Evolutionary conservation across 495 filamentous ascomycete species (phyloP).

Genomic region (Pseudevernia furfuracea): DNA sequence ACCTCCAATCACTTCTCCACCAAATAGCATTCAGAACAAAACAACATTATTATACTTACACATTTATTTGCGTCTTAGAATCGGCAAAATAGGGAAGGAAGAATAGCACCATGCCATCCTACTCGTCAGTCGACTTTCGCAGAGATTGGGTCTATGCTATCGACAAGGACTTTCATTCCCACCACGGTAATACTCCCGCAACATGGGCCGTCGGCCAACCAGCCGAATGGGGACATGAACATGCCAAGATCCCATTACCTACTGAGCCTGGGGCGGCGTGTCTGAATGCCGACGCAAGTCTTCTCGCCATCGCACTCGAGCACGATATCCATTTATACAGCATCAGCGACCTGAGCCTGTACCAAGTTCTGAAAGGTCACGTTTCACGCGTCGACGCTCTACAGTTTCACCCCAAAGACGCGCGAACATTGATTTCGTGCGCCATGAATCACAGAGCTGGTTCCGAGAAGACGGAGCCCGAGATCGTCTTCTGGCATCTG

Average conservation of each 20-base stretch:
- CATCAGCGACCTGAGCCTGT: conserved; percentile 1
- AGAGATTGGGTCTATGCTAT: conserved; percentile 12
- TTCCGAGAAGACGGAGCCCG: neutral
- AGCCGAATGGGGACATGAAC: conserved; percentile 1
- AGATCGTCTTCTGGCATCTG: conserved; percentile 14
- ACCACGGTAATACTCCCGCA: neutral
- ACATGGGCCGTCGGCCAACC: conserved; percentile 8
- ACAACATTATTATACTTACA: too few relatives aligned
- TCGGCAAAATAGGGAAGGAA: too few relatives aligned
- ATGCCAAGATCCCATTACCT: neutral
- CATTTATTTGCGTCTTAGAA: too few relatives aligned
- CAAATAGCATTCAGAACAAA: too few relatives aligned
- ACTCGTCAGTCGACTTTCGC: neutral
- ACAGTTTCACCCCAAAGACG: conserved; percentile 2
- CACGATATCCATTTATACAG: conserved; percentile 1
- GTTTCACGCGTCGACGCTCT: conserved; percentile 9
- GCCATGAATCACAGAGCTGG: neutral
- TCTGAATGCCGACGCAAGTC: conserved; percentile 8
- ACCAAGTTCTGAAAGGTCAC: conserved; percentile 5
- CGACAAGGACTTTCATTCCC: neutral
- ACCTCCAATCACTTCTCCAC: too few relatives aligned
- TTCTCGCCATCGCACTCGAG: conserved; percentile 1
- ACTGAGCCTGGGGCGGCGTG: neutral
- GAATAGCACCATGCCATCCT: conserved; percentile 1
- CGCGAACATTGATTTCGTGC: neutral